These are phyloP conservation scores for Tuber magnatum DNA, from an alignment of 495 filamentous ascomycete genomes.

Conservation along the genomic window DNA sequence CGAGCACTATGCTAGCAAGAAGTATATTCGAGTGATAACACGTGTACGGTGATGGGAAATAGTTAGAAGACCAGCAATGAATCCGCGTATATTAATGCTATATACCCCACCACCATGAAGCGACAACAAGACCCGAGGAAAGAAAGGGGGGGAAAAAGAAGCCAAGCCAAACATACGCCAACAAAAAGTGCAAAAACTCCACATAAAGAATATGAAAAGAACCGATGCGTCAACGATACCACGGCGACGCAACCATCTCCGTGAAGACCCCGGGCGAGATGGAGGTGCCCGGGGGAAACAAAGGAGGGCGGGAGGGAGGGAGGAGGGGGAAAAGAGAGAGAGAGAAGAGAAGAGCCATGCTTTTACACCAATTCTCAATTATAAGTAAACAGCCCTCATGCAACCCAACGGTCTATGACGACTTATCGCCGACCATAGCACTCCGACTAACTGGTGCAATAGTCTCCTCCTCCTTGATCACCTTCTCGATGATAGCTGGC, in stretches of 20 bases:
- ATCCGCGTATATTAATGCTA: background rate
- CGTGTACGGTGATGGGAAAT: background rate
- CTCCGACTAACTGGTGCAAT: slow-evolving; percentile 21
- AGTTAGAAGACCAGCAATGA: background rate
- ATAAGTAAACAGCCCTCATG: background rate
- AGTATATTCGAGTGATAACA: background rate
- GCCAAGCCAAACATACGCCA: background rate
- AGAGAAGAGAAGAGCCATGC: background rate
- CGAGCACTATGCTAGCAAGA: background rate
- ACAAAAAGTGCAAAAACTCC: slow-evolving; percentile 1
- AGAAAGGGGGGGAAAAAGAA: background rate
- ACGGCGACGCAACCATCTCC: background rate
- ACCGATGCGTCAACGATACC: background rate
- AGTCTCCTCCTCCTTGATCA: slow-evolving; percentile 15
- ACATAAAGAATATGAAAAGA: background rate
- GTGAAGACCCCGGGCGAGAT: background rate
- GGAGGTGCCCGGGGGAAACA: background rate
- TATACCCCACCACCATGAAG: background rate
- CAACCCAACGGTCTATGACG: background rate
- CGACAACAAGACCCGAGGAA: background rate
- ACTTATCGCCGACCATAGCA: slow-evolving; percentile 14
- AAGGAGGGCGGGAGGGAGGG: background rate
- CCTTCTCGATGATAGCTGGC: slow-evolving; percentile 35
- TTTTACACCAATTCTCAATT: background rate
- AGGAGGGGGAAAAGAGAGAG: too few species aligned